Evolutionary conservation across 208 protist genomes (phyloP).

Genomic region (Trichomonas tenax): DNA sequence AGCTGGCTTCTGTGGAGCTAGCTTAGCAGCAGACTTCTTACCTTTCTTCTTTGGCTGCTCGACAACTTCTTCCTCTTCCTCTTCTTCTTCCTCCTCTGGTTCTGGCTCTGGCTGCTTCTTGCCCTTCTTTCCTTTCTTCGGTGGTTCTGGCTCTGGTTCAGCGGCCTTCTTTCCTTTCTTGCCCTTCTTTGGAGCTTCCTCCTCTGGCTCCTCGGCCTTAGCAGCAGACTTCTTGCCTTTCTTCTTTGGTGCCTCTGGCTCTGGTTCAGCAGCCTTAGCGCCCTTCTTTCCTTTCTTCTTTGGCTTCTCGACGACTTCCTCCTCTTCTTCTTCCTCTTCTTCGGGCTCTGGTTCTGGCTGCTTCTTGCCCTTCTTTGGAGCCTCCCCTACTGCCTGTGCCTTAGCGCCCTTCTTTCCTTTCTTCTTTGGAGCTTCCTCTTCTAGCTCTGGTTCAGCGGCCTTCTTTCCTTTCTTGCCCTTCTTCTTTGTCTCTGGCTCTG

Average conservation of each 20-base stretch:
- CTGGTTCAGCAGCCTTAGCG: background rate
- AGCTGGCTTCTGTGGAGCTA: background rate
- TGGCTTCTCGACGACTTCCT: background rate
- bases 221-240: background rate
- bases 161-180: background rate
- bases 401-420: background rate
- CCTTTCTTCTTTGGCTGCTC: background rate
- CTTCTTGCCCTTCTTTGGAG: background rate
- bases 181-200: background rate
- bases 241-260: background rate
- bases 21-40: background rate
- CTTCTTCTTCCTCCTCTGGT: background rate
- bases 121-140: background rate
- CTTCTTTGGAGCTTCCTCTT: background rate
- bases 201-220: background rate
- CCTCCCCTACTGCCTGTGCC: background rate
- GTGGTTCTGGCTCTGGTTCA: background rate
- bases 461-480: background rate
- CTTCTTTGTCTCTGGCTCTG: background rate
- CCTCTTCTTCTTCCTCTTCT: background rate
- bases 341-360: background rate
- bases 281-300: background rate
- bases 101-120: background rate
- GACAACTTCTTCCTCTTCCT: background rate
- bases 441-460: background rate